These are phyloP conservation scores for Crithidia brevicula DNA, from an alignment of 208 protist genomes.

Conservation along the genomic window DNA sequence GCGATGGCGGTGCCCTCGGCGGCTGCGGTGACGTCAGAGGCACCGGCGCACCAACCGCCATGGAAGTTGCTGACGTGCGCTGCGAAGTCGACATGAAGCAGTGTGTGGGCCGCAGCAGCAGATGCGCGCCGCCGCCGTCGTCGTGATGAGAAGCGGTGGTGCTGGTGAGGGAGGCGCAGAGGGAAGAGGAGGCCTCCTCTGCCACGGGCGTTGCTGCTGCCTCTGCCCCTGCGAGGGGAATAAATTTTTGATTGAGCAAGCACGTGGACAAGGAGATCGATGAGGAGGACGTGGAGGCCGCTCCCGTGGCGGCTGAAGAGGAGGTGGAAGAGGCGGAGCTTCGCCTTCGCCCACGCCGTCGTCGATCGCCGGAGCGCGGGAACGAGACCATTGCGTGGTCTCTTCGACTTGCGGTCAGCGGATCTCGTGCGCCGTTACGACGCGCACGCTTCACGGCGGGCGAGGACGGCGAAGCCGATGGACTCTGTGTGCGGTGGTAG, in stretches of 20 bases:
- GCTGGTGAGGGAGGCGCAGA: constrained; percentile 14
- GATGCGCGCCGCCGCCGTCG: too few species aligned
- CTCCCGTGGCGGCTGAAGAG: background rate
- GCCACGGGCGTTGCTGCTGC: background rate
- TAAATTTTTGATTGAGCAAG: background rate
- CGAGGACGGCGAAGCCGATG: background rate
- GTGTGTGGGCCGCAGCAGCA: too few species aligned
- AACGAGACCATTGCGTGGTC: too few species aligned
- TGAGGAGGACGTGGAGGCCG: background rate
- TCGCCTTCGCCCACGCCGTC: background rate
- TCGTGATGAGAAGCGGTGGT: too few species aligned
- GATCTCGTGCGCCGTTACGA: too few species aligned
- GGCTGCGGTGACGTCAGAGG: background rate
- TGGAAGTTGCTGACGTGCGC: too few species aligned
- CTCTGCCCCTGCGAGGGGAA: constrained; percentile 8
- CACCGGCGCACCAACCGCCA: too few species aligned
- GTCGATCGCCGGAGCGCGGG: background rate
- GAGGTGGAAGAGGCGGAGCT: background rate
- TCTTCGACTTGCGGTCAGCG: too few species aligned
- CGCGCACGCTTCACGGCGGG: background rate
- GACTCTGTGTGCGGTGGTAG: background rate
- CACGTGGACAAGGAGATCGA: background rate
- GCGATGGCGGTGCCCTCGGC: background rate
- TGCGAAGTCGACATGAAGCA: too few species aligned
- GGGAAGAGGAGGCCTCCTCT: background rate